Base-by-base conservation (phyloP, 805 yeast species). In the Nakazawaea laoshanensis region DNA sequence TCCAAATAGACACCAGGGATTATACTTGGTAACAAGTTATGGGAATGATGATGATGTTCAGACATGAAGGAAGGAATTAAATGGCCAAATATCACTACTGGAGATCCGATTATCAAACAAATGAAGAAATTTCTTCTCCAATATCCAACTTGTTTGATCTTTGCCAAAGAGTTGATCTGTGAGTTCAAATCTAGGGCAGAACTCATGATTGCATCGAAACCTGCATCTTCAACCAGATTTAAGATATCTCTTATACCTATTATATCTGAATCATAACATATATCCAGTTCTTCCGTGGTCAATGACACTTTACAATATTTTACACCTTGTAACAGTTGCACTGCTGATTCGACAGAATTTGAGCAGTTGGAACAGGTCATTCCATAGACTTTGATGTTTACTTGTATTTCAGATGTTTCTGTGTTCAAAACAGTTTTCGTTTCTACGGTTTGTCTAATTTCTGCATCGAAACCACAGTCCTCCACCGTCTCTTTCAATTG, bases 191-290 rank as follows among this genome's bases (percentile, higher is more conserved):
- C 84, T 4, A 77, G 49, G 9, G 67, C 59, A 41, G 62, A 62
- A 36, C 55, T 40, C 12, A 70, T 32, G 47, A 55, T 20, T 7
- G 81, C 85, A 24, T 67, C 69, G 37, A 76, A 67, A 1, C 78
- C 78, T 8, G 61, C 50, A 23, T 64, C 66, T 32, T 63, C 63
- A 26, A 87, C 60, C 3, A 60, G 53, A 9, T 65, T 60, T 8
- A 84, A 64, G 7, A 89, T 54, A 13, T 60, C 65, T 38, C 97
- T 67, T 1, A 81, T 65, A 4, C 95, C 94, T 3, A 71, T 55
- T 0, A 48, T 34, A 3, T 55, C 32, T 0, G 79, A 53, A 45
- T 74, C 68, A 51, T 70, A 84, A 2, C 50, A 47, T 2, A 87
- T 54, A 9, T 51, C 47, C 1, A 77, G 82, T 31, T 66, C 70